Conservation (phyloP, 129 eudicot genomes). For the Tagetes patula region DNA sequence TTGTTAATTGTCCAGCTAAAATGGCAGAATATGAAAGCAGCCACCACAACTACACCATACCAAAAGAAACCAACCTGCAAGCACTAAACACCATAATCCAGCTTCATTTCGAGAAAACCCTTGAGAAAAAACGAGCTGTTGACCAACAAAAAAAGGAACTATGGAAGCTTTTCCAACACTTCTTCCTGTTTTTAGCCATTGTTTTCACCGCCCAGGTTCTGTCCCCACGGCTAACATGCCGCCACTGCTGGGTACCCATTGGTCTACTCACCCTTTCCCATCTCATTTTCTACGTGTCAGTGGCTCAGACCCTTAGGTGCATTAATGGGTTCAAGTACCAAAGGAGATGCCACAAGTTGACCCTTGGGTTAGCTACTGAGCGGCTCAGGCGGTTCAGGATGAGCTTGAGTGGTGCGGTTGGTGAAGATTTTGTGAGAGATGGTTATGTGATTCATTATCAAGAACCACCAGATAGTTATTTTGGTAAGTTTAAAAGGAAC, state of each 20-base stretch:
- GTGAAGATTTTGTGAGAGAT: conserved; percentile 46
- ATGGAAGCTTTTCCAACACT: conserved; percentile 75
- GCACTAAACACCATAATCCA: conserved; percentile 91
- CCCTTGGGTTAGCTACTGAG: conserved; percentile 88
- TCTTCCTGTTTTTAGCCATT: conserved; percentile 69
- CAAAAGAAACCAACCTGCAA: conserved; percentile 76
- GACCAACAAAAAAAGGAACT: conserved; percentile 88
- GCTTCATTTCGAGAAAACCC: conserved; percentile 98
- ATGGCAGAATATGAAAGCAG: conserved; percentile 78
- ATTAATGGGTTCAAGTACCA: conserved; percentile 96
- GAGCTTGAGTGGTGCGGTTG: conserved; percentile 36
- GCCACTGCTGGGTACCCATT: conserved; percentile 91
- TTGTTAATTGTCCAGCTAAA: background rate
- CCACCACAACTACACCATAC: conserved; percentile 48
- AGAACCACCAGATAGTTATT: conserved; percentile 90
- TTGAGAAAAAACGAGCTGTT: conserved; percentile 78
- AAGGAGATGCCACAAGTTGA: conserved; percentile 81
- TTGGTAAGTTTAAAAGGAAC: conserved; percentile 84
- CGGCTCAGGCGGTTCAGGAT: conserved; percentile 65
- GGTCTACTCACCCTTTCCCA: conserved; percentile 66
- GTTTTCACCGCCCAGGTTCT: conserved; percentile 55
- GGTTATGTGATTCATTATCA: conserved; percentile 73
- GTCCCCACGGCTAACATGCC: conserved; percentile 75
- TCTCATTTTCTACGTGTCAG: conserved; percentile 81
- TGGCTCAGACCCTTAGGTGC: conserved; percentile 92